Evolutionary conservation across 1,284 basidiomycete species (phyloP), one percentile per base, ranked within the genome.

Genomic region (Ustanciosporium gigantosporum): DNA sequence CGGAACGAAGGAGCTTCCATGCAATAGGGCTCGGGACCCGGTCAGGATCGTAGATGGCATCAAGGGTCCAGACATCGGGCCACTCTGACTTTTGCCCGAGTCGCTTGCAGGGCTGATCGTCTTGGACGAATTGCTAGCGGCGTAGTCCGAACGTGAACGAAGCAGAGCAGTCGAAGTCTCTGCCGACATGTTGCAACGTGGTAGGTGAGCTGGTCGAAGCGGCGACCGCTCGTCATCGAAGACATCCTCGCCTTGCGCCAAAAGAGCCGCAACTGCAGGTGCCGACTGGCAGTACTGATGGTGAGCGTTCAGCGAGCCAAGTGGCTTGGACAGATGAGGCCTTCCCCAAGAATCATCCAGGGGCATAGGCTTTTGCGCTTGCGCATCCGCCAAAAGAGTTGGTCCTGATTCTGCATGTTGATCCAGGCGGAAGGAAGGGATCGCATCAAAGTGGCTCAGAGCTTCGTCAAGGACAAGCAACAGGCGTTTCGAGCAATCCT

Each of bases 381-480:
- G 11, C 9, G n/a, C 9, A n/a, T 29, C 27, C 9, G 27, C 27
- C 9, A 9, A 11, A 11, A n/a, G 27, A 9, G 9, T 9, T n/a
- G n/a, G 11, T 9, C 27, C 27, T n/a, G n/a, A n/a, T n/a, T n/a
- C n/a, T n/a, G n/a, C n/a, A n/a, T n/a, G n/a, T 8, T 35, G 11
- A 16, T 65, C 59, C 37, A 59, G 39, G 38, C 48, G 46, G 29
- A 67, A 61, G 4, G 43, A 36, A 5, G 56, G 53, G 16, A 62
- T 48, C n/a, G 50, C 49, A 13, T 66, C 68, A 40, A 69, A 50
- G 24, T 56, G 52, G 15, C 43, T 21, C 15, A 71, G 27, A 15
- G 60, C 55, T 11, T 71, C 68, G 27, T 69, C 67, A 17, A 71
- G 57, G 16, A 66, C 53, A n/a, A 67, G 44, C 29, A 71, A 41